Base-by-base conservation (phyloP, 768 basidiomycete species). In the Tricholoma hemisulphureum region DNA sequence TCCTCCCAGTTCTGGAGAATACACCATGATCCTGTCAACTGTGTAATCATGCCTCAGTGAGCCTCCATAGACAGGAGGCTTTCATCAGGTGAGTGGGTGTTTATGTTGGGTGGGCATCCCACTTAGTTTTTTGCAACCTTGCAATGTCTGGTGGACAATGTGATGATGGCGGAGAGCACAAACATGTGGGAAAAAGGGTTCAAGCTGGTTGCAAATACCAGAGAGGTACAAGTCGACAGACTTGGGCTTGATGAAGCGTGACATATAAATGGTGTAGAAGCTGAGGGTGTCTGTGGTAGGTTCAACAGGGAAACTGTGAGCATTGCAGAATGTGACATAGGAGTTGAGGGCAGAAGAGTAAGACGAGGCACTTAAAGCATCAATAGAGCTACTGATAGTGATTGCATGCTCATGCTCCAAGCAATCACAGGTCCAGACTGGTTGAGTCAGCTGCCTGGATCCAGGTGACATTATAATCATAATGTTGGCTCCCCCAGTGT, bases 201-300 rank as follows among this genome's bases (percentile, higher is more conserved):
- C 73, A 10, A 79, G 72, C 43, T 71, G 61, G 16, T 66, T 68
- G 52, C 66, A 68, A 16, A 78, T 75, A 1, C 77, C 76, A 4
- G 76, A 76, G n/a, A n/a, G n/a, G n/a, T n/a, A n/a, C n/a, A n/a
- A n/a, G n/a, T n/a, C n/a, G n/a, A n/a, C n/a, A n/a, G 76, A 75
- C 1, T 45, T n/a, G 0, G 78, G 76, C 43, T 72, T 62, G 41
- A 80, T 75, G 57, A 72, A 69, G 45, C 63, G 58, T 2, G 59
- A 70, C 69, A 73, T 76, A 63, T 65, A 80, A 2, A 72, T 65
- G 2, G 66, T 62, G 61, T 64, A 81, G 37, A 74, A 71, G 8
- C 67, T 68, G 0, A 81, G 58, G 0, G 75, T 75, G 37, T 79
- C 72, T 0, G 52, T 41, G 1, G 74, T 74, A 0, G 72, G 75